Base-by-base conservation (phyloP, 805 yeast genomes). In the Wickerhamiella siamensis region DNA sequence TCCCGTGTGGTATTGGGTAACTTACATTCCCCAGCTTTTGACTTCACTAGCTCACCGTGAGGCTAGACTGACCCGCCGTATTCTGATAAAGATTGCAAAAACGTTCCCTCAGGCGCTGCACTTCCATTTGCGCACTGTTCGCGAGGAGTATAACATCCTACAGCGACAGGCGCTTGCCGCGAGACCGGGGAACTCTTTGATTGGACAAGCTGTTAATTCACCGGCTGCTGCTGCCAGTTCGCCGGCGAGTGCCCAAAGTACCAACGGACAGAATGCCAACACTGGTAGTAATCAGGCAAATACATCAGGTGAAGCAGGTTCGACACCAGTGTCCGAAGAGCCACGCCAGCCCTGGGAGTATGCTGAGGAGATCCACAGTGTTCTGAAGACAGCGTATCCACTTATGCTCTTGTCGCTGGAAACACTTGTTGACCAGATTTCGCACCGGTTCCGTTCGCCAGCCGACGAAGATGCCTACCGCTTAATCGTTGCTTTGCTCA, bases 1-100 rank as follows among this genome's bases (percentile, higher is more conserved):
- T 33, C 98, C 99, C 4, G 95, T 88, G 2, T 91, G 99, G 99
- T 88, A 88, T 60, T 91, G 97, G 97, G 84, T 91, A 36, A 84
- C 97, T 0, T 91, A 81, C 54, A 86, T 91, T 50, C 98, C 98
- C 2, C 98, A 93, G 61, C 67, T 91, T 45, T 66, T 91, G 51
- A 79, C 95, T 0, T 79, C 95, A 0, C 66, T 91, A 46, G 83
- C 96, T 1, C 94, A 86, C 51, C 80, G 77, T 51, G 97, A 91
- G 58, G 97, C 96, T 0, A 72, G 75, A 43, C 69, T 86, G 59
- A 95, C 88, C 2, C 78, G 95, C 46, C 86, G 78, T 52, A 81
- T 91, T 35, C 69, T 91, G 56, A 81, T 86, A 41, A 71, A 91
- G 50, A 91, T 91, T 55, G 98, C 98, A 1, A 91, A 91, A 65